Evolutionary conservation across 257 asterid species (phyloP).

Genomic region (Nicotiana tomentosiformis): DNA sequence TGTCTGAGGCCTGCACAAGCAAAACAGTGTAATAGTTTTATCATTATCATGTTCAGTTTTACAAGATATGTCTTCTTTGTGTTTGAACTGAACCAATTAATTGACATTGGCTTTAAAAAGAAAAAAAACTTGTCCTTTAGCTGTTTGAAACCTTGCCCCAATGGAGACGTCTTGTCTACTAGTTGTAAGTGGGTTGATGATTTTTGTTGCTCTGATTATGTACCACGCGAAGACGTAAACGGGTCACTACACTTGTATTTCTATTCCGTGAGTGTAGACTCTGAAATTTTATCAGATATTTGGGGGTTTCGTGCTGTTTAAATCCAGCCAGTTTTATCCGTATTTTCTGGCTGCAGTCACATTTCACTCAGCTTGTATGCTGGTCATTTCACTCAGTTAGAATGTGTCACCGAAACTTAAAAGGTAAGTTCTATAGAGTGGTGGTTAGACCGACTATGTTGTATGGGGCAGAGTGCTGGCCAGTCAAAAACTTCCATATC

Average conservation of each 20-base stretch:
- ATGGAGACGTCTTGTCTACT: background rate
- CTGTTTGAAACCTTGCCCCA: background rate
- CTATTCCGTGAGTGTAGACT: background rate
- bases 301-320: background rate
- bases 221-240: background rate
- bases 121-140: too few relatives aligned
- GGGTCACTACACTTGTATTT: background rate
- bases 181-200: background rate
- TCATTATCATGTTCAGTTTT: background rate
- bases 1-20: background rate
- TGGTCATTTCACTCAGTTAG: too few relatives aligned
- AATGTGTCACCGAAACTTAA: too few relatives aligned
- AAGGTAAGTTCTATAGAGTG: too few relatives aligned
- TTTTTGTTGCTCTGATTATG: background rate
- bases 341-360: background rate
- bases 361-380: background rate
- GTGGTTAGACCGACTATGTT: too few relatives aligned
- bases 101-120: background rate
- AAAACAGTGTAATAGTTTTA: background rate
- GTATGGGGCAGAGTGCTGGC: too few relatives aligned
- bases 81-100: background rate
- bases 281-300: background rate
- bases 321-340: background rate
- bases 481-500: too few relatives aligned
- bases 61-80: background rate